Conservation (phyloP, 768 basidiomycete genomes). For the Trametes cinnabarina region DNA sequence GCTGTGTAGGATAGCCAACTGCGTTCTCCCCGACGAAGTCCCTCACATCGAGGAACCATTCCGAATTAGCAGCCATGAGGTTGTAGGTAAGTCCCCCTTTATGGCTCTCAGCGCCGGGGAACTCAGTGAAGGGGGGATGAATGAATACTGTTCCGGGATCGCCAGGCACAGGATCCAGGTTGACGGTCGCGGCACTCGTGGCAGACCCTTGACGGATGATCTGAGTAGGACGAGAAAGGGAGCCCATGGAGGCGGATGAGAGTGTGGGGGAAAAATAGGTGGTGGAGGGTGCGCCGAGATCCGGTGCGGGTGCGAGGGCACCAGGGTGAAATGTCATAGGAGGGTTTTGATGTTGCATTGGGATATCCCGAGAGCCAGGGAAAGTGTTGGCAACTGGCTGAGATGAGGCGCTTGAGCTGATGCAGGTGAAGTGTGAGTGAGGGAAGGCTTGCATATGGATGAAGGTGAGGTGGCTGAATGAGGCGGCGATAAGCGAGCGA, state of each 20-base stretch:
- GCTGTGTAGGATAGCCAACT: conserved; percentile 70
- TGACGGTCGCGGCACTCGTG: conserved; percentile 17
- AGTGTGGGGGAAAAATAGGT: neutral
- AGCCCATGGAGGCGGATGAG: neutral
- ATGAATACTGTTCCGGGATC: conserved; percentile 70
- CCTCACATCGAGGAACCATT: conserved; percentile 74
- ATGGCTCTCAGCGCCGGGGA: conserved; percentile 59
- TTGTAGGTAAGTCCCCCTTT: conserved; percentile 70
- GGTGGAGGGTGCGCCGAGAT: neutral
- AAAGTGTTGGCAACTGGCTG: neutral
- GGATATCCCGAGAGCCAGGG: too few species aligned
- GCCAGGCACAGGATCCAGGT: conserved; percentile 58
- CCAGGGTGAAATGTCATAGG: neutral
- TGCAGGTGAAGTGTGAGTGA: neutral
- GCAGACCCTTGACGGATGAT: conserved; percentile 8
- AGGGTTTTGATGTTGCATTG: neutral
- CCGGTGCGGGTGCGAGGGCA: conserved; percentile 2
- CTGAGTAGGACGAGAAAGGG: neutral
- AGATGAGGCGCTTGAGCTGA: neutral
- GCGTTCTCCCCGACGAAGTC: conserved; percentile 59
- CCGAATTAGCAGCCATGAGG: conserved; percentile 68
- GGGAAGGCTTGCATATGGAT: conserved; percentile 9
- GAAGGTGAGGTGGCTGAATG: conserved; percentile 14
- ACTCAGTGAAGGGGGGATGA: conserved; percentile 67
- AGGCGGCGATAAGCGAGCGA: neutral